Base-by-base conservation (phyloP, 169 alveolate species). In the Eimeria sp. region DNA sequence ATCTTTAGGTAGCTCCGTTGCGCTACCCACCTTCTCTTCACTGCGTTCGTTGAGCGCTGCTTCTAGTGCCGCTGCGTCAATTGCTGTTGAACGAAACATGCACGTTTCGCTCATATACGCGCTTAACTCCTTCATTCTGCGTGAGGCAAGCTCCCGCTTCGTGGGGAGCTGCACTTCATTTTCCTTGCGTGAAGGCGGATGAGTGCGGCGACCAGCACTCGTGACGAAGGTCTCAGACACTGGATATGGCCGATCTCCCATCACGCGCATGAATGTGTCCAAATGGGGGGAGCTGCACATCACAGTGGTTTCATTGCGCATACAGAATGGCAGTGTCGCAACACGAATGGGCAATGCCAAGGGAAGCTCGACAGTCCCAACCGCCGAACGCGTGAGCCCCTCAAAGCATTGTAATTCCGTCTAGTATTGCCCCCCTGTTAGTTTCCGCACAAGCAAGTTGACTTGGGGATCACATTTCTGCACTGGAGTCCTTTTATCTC, bases 181-280 rank as follows among this genome's bases (percentile, higher is more conserved):
- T 87, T 45, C 27, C 82, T 61, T 34, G n/a, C 82, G 83, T n/a
- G 54, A 4, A 22, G 80, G 94, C 22, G 83, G 94, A n/a, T 65
- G 94, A 87, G 45, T 45, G 58, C 94, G 94, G 94, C 94, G 94
- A 9, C 94, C 94, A 61, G 83, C 63, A 43, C 83, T 87, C 83
- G 94, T 87, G 83, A 87, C 83, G 65, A 18, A 87, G 18, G 94
- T 87, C 47, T 87, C 94, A 61, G 94, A 63, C 65, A 65, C 94
- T 54, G 94, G 94, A 57, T 87, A 87, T 11, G 94, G 65, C 83
- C 94, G 80, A 9, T 87, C 94, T 30, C 94, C 94, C 94, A 87
- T 87, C 16, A 87, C 94, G 83, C 94, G 80, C 94, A 63, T 87
- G 65, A 87, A 87, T 51, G 94, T 87, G 83, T 87, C 94, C 54